These are phyloP conservation scores for Ceratobasidium sp. DNA, from an alignment of 1,284 basidiomycete species.

Conservation along the genomic window DNA sequence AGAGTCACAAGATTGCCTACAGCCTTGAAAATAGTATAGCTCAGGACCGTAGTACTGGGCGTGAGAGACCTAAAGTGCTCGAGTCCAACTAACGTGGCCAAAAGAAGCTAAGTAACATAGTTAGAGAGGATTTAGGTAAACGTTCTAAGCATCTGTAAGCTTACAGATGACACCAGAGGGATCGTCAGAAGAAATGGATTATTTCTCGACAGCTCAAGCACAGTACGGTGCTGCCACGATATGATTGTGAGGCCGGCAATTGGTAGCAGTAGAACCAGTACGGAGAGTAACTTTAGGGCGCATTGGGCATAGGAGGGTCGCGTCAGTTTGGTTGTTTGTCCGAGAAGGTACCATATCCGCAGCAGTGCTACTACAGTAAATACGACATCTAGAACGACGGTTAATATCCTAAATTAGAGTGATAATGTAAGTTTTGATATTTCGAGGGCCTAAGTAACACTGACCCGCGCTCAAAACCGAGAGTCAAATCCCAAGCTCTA, in stretches of 20 bases:
- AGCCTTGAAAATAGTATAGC: slow-evolving; percentile 22
- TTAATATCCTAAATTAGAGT: neutral
- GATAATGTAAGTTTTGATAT: neutral
- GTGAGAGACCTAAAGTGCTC: slow-evolving; percentile 34
- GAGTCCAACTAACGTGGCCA: neutral
- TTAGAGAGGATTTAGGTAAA: neutral
- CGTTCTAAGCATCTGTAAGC: neutral
- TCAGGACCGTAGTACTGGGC: neutral
- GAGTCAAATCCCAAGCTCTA: slow-evolving; percentile 18
- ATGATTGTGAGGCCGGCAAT: neutral
- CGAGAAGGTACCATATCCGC: slow-evolving; percentile 16
- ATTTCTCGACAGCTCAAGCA: neutral
- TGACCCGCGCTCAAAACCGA: slow-evolving; percentile 15
- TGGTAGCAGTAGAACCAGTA: neutral
- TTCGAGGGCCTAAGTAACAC: neutral
- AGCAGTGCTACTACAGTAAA: neutral
- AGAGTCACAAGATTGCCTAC: neutral
- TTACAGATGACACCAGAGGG: slow-evolving; percentile 9
- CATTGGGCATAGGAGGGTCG: slow-evolving; percentile 11
- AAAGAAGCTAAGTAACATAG: neutral
- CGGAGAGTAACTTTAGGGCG: neutral
- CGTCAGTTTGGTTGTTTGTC: neutral
- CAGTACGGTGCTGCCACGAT: neutral
- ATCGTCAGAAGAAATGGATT: too few relatives aligned
- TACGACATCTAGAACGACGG: neutral